Base-by-base conservation (phyloP, 164 flowering plant genomes). In the Warburgia ugandensis region DNA sequence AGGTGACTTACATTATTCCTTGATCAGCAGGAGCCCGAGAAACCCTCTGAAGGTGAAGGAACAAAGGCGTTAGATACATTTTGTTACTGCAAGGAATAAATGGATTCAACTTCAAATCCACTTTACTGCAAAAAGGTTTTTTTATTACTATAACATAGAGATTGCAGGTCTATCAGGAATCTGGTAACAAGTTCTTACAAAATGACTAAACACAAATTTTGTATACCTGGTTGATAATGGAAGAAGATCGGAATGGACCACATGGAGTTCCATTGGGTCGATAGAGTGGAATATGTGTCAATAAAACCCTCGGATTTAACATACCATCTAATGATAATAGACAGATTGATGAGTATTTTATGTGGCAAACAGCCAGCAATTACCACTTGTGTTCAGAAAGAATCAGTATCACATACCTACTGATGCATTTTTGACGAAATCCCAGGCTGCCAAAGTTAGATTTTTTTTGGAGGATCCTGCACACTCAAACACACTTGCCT, bases 261-360 rank as follows among this genome's bases (percentile, higher is more conserved):
- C 96, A 91, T 3, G 69, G 31, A 53, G 95, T 83, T 71, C 68
- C 31, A 62, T 87, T 84, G 8, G 68, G 77, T 26, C 98, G 94
- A 70, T 83, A 80, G 48, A 91, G 59, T 26, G 98, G 98, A 38
- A 87, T 87, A 70, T 91, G 98, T 17, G 90, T 87, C 72, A 91
- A 67, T 29, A 91, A 58, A 45, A 87, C 90, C 72, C 78, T 81
- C 48, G 84, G 78, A 49, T 49, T 46, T 13, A 42, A 58, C 27
- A 36, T 35, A 52, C 5, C 58, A 74, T 66, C 91, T 83, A 65
- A 23, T 2, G n/a, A 16, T 56, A 16, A 46, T 16, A 17, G 28
- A 54, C 20, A 12, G n/a, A 26, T 16, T 31, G 5, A 48, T 46
- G 14, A 47, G 22, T 3, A 48, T 20, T 13, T 17, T 43, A 16